A percentile compares a stretch with the other conserved stretches of the same genome.
Evolutionary conservation across 2,329 filamentous ascomycete genomes (phyloP).

Genomic region (Curvularia lunata): DNA sequence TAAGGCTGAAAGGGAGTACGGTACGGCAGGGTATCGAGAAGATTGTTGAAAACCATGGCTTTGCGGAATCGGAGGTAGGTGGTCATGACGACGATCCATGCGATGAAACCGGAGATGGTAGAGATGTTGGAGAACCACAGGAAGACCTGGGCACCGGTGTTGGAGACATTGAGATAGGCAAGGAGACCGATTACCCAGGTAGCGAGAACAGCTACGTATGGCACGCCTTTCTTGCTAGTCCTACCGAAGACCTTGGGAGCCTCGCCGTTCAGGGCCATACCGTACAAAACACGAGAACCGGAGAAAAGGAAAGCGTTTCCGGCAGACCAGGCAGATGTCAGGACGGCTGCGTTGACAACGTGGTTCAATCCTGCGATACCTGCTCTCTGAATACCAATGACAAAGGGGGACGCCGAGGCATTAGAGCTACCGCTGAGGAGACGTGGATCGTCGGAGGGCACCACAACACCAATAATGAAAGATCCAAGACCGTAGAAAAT

Average conservation of each 20-base stretch:
- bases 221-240: slow-evolving; percentile 54
- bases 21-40: slow-evolving; percentile 63
- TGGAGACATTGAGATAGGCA: slow-evolving; percentile 58
- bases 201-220: slow-evolving; percentile 47
- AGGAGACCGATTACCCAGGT: slow-evolving; percentile 54
- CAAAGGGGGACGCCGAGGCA: slow-evolving; percentile 51
- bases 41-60: slow-evolving; percentile 56
- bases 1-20: slow-evolving; percentile 56
- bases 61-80: slow-evolving; percentile 66
- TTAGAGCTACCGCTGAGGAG: slow-evolving; percentile 50
- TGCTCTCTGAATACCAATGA: slow-evolving; percentile 73
- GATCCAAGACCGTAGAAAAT: slow-evolving; percentile 62
- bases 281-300: slow-evolving; percentile 59
- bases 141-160: slow-evolving; percentile 60
- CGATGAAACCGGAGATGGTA: slow-evolving; percentile 62
- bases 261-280: slow-evolving; percentile 56
- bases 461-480: slow-evolving; percentile 65
- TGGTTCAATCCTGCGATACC: slow-evolving; percentile 71
- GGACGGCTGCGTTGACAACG: slow-evolving; percentile 76
- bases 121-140: slow-evolving; percentile 75
- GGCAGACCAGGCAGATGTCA: slow-evolving; percentile 74
- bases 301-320: slow-evolving; percentile 71
- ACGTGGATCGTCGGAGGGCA: slow-evolving; percentile 60
- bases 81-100: slow-evolving; percentile 63
- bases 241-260: slow-evolving; percentile 59